Evolutionary conservation across 2,329 filamentous ascomycete genomes (phyloP), one percentile per base, ranked within the genome.

Genomic region (Cordyceps farinosa): DNA sequence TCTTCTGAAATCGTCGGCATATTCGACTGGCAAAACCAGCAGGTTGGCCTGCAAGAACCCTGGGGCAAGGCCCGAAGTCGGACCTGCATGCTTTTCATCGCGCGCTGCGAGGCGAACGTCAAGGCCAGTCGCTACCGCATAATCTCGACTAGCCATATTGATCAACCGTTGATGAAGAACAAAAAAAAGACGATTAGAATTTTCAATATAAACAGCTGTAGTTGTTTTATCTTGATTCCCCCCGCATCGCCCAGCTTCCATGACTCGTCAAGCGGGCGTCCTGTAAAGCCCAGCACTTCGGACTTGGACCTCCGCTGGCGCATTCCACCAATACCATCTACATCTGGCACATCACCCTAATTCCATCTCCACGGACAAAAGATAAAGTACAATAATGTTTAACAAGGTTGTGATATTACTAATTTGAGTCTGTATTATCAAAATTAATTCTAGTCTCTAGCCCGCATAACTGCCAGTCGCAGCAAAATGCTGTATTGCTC

Each of bases 11-110:
- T 87, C 83, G 22, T 74, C 58, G 13, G 86, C 85, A 70, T 87
- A 84, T 38, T 75, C 72, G 1, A 79, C 81, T 0, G 85, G 85
- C 1, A 89, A 76, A 11, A 88, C 77, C 45, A 89, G 78, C 44
- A 89, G 76, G 67, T 89, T 89, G 45, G 85, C 85, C 76, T 88
- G 86, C 15, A 88, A 74, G 67, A 82, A 79, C 13, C 77, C 78
- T 0, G 82, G 81, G 2, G 85, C 82, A 2, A 86, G 73, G 13
- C 85, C 84, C 1, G 84, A 79, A 1, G 85, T 88, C 27, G 75
- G 73, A 40, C 72, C 73, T 51, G 74, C 76, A 44, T 80, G 70
- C 17, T 67, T 67, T 66, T 77, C 77, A 51, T 70, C 69, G 64
- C 77, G 80, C 68, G 77, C 78, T 47, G 74, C 79, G 38, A 79